Evolutionary conservation across 2,329 filamentous ascomycete species (phyloP).

Genomic region (Septoria petroselini): DNA sequence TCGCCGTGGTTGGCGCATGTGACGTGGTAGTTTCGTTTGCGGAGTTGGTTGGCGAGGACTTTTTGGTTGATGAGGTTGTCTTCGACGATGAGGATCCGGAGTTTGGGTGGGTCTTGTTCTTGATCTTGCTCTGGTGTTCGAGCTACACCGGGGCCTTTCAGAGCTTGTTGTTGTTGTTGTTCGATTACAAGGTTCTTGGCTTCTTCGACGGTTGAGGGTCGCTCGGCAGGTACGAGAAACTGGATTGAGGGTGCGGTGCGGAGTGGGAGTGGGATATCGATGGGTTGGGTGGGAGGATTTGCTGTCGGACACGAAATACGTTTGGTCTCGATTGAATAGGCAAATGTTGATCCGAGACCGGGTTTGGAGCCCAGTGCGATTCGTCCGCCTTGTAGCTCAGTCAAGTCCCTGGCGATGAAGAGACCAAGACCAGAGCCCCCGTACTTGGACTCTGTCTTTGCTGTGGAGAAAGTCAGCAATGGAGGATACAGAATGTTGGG

Average conservation of each 20-base stretch:
- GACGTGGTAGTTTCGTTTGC: constrained; percentile 28
- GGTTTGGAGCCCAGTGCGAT: constrained; percentile 62
- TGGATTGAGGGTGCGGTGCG: too few relatives aligned
- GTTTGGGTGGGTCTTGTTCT: not conserved
- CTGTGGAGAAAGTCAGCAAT: not conserved
- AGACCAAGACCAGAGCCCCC: constrained; percentile 67
- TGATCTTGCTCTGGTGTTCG: not conserved
- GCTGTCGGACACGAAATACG: constrained; percentile 11
- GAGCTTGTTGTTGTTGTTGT: not conserved
- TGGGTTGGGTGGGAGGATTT: not conserved
- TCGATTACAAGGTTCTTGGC: not conserved
- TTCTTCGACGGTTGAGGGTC: not conserved
- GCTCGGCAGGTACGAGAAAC: not conserved
- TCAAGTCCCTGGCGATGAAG: constrained; percentile 65
- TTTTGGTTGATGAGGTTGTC: constrained; percentile 36
- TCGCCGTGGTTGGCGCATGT: constrained; percentile 29
- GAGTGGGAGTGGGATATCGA: too few relatives aligned
- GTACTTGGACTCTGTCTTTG: constrained; percentile 65
- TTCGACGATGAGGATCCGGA: constrained; percentile 26
- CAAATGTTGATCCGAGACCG: constrained; percentile 62
- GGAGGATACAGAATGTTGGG: not conserved
- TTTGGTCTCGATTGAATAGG: constrained; percentile 55
- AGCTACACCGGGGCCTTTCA: constrained; percentile 3
- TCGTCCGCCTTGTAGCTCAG: constrained; percentile 66
- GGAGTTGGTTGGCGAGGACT: constrained; percentile 30